A percentile compares a stretch with the other conserved stretches of the same genome.
These are phyloP conservation scores for Buddleja alternifolia DNA, from an alignment of 257 asterid genomes.

Conservation along the genomic window DNA sequence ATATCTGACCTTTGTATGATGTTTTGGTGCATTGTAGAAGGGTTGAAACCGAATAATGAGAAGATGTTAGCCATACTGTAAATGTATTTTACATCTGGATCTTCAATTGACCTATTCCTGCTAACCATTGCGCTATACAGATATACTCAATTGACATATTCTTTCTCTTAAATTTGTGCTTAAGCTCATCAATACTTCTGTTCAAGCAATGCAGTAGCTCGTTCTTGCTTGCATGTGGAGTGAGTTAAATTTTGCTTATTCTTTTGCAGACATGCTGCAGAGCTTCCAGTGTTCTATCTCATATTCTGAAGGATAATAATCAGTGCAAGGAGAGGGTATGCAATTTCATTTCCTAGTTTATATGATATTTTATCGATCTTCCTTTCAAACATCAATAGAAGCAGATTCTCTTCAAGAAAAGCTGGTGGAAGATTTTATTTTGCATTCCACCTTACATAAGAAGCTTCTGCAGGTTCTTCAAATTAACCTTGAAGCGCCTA, in stretches of 20 bases:
- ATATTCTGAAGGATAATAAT: constrained; percentile 73
- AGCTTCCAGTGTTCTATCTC: constrained; percentile 92
- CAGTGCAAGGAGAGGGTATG: constrained; percentile 92
- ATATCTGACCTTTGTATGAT: not conserved
- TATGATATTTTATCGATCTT: constrained; percentile 2
- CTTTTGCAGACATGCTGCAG: constrained; percentile 86
- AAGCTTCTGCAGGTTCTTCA: constrained; percentile 67
- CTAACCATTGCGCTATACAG: no score
- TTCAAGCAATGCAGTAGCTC: not conserved
- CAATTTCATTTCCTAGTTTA: constrained; percentile 23
- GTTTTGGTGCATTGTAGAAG: not conserved
- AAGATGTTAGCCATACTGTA: constrained; percentile 6
- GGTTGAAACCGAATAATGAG: constrained; percentile 1
- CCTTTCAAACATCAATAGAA: constrained; percentile 20
- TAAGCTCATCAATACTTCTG: not conserved
- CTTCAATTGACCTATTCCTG: no score
- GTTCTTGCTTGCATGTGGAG: constrained; percentile 22
- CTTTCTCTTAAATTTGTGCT: not conserved
- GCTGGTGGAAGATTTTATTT: not conserved
- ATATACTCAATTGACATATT: not conserved
- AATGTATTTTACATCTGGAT: not conserved
- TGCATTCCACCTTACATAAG: not conserved
- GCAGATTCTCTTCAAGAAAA: constrained; percentile 5
- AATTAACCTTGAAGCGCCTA: constrained; percentile 79
- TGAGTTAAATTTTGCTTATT: constrained; percentile 23